phyloP scores from a whole-genome alignment of 768 basidiomycete genomes.

The Pluteus cervinus region DNA sequence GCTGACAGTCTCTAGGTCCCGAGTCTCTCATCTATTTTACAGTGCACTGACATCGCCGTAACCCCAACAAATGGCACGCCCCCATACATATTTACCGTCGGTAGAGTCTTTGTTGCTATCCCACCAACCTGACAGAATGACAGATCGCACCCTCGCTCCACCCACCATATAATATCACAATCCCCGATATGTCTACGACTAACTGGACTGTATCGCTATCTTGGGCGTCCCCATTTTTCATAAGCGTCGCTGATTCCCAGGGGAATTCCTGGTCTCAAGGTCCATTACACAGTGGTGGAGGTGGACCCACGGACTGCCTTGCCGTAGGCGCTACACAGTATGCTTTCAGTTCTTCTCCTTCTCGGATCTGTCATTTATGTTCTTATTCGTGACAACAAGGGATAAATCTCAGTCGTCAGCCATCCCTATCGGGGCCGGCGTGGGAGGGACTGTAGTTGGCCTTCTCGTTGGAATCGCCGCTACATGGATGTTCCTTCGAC shows the following conservation, averaged over 20 bases:
- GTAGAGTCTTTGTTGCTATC: slow-evolving; percentile 10
- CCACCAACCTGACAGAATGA: not conserved
- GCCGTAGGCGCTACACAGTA: slow-evolving; percentile 19
- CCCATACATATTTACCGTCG: slow-evolving; percentile 52
- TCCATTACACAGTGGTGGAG: slow-evolving; percentile 48
- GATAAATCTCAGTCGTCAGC: slow-evolving; percentile 14
- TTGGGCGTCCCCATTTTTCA: slow-evolving; percentile 50
- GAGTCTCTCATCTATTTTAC: slow-evolving; percentile 2
- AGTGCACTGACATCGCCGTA: slow-evolving; percentile 56
- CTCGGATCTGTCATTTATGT: slow-evolving; percentile 2
- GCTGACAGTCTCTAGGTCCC: not conserved
- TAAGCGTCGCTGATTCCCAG: slow-evolving; percentile 44
- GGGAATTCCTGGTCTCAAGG: slow-evolving; percentile 53
- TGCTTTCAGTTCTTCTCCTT: slow-evolving; percentile 8
- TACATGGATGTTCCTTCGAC: slow-evolving; percentile 26
- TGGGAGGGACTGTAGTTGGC: slow-evolving; percentile 35
- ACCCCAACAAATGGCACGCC: slow-evolving; percentile 51
- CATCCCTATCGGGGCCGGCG: slow-evolving; percentile 28
- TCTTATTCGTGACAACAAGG: not conserved
- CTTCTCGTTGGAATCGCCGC: slow-evolving; percentile 24
- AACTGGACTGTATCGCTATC: slow-evolving; percentile 55
- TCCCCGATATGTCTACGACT: slow-evolving; percentile 30
- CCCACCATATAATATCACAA: slow-evolving; percentile 54
- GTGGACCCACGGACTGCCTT: slow-evolving; percentile 35
- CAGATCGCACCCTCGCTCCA: slow-evolving; percentile 57